Evolutionary conservation across 176 grass and related monocot genomes (phyloP), one percentile per base, ranked within the genome.

Genomic region (Musa beccarii): DNA sequence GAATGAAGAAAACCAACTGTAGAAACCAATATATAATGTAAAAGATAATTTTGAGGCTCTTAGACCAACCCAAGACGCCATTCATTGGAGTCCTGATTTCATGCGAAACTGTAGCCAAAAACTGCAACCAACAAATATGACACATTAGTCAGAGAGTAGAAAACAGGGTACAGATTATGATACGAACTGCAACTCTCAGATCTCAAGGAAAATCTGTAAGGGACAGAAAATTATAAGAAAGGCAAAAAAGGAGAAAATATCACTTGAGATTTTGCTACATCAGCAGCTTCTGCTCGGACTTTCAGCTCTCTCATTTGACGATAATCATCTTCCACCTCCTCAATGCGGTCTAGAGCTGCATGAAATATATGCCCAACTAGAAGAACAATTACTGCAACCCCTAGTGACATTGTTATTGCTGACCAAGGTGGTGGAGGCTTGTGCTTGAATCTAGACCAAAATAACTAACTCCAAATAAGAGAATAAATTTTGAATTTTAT

Each of bases 321-420:
- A 53, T 61, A 77, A 65, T 77, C 59, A 24, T 77, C 75, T 85
- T 87, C 85, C 8, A 85, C 91, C 75, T 86, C 80, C 73, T 85
- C 91, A 68, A 94, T 84, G 12, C 85, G 86, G 34, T 83, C 88
- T 53, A 89, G 25, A 77, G 87, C 83, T 61, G 85, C 85, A 82
- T 86, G 87, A 61, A 94, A 87, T 63, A 94, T 94, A 76, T 94
- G 65, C 6, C 91, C 80, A 54, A 90, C 66, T 21, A 94, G 85
- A 28, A 87, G 85, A 72, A 89, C 85, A 81, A 93, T 93, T 29
- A 89, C 79, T 53, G 82, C 84, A 68, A 89, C 79, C 3, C 87
- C 84, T 70, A 65, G 23, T 1, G 85, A 85, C 59, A 78, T 81
- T 59, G 66, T 85, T 72, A 90, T 87, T 77, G 85, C 87, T 49